Evolutionary conservation across 352 stramenopile genomes (phyloP).

Genomic region (Phytophthora brassicae): DNA sequence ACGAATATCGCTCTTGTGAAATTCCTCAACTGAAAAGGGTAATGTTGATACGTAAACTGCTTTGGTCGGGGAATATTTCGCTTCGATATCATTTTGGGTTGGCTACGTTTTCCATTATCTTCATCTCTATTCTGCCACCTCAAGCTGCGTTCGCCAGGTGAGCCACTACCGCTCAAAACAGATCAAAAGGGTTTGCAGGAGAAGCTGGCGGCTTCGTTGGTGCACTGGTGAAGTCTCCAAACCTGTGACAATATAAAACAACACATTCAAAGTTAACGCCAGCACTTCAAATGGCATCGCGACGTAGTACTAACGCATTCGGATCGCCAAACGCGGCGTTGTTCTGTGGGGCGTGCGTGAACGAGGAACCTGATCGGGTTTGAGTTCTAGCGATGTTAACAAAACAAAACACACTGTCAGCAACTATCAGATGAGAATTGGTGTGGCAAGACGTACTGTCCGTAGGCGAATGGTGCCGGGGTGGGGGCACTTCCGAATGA

Average conservation of each 20-base stretch:
- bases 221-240: constrained; percentile 53
- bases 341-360: constrained; percentile 40
- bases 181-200: constrained; percentile 79
- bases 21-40: neutral
- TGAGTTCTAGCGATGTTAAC: constrained; percentile 19
- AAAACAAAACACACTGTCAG: constrained; percentile 14
- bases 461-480: constrained; percentile 45
- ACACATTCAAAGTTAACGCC: constrained; percentile 11
- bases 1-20: no score
- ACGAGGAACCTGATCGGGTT: constrained; percentile 31
- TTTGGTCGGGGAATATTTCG: no score
- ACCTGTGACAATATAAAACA: constrained; percentile 27
- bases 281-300: neutral
- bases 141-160: constrained; percentile 14
- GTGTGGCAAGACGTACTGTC: constrained; percentile 26
- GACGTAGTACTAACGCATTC: constrained; percentile 42
- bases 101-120: constrained; percentile 19
- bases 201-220: constrained; percentile 33
- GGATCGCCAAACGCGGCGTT: constrained; percentile 37
- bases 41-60: no score
- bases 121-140: constrained; percentile 34
- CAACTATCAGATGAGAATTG: neutral
- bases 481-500: constrained; percentile 26
- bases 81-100: no score
- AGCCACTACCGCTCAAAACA: constrained; percentile 58